Percentiles rank a stretch among this genome's conserved stretches.
These are phyloP conservation scores for Favolaschia claudopus DNA, from an alignment of 768 basidiomycete species.

Conservation along the genomic window DNA sequence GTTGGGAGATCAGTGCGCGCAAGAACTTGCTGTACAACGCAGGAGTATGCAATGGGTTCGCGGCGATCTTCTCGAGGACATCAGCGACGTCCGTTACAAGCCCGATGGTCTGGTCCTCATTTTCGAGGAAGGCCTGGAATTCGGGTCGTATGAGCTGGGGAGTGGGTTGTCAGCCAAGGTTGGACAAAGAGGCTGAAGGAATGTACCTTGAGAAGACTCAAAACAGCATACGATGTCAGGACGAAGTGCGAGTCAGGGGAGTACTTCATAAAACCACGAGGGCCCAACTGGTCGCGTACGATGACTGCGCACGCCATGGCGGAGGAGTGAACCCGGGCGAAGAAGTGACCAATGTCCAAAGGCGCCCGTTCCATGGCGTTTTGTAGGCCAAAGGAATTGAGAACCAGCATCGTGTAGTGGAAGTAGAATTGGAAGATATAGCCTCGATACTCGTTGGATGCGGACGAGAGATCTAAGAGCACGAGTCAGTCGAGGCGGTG, in stretches of 20 bases:
- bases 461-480: conserved; percentile 34
- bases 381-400: conserved; percentile 97
- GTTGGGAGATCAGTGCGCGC: conserved; percentile 75
- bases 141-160: conserved; percentile 81
- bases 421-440: conserved; percentile 77
- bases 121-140: conserved; percentile 77
- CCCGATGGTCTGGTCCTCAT: conserved; percentile 73
- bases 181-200: neutral
- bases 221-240: conserved; percentile 89
- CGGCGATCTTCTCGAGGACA: conserved; percentile 78
- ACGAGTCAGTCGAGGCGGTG: neutral
- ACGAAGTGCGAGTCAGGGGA: conserved; percentile 93
- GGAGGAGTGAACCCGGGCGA: conserved; percentile 76
- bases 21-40: conserved; percentile 88
- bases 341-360: conserved; percentile 84
- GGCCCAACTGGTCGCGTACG: conserved; percentile 81
- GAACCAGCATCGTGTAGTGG: conserved; percentile 85
- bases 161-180: neutral
- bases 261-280: conserved; percentile 79
- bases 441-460: conserved; percentile 50
- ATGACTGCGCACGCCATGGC: conserved; percentile 75
- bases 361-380: conserved; percentile 86
- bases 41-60: conserved; percentile 85
- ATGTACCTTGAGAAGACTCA: conserved; percentile 89
- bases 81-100: conserved; percentile 85